Evolutionary conservation across 208 protist species (phyloP).

Genomic region (Vickermania ingenoplastis): DNA sequence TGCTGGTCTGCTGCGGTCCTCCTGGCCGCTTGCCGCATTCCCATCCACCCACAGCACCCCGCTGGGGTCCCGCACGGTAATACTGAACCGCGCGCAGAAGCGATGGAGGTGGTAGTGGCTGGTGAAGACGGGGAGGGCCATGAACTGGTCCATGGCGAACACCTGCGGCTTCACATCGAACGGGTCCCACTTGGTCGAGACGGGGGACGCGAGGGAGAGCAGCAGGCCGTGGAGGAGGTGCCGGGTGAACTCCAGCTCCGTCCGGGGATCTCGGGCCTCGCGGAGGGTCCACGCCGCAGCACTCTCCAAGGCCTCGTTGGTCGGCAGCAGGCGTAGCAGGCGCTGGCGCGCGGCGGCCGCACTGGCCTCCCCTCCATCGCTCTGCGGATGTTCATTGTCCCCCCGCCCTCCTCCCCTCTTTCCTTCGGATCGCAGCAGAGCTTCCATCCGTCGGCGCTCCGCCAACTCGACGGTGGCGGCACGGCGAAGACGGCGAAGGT

Average conservation of each 20-base stretch:
- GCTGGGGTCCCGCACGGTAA: conserved; percentile 66
- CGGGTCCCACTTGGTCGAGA: conserved; percentile 58
- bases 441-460: conserved; percentile 27
- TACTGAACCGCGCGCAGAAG: conserved; percentile 64
- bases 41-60: conserved; percentile 67
- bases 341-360: background rate
- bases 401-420: background rate
- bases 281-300: conserved; percentile 67
- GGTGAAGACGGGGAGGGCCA: conserved; percentile 84
- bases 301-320: conserved; percentile 58
- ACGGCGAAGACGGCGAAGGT: conserved; percentile 14
- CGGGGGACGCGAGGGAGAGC: conserved; percentile 75
- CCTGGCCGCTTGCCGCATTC: too few relatives aligned
- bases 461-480: conserved; percentile 10
- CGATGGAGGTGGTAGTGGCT: conserved; percentile 55
- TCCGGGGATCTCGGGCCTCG: conserved; percentile 63
- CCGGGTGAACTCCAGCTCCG: conserved; percentile 73
- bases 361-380: background rate
- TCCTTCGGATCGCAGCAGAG: conserved; percentile 6
- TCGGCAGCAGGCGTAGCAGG: conserved; percentile 36
- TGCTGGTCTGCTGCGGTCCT: too few relatives aligned
- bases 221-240: conserved; percentile 61
- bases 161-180: conserved; percentile 85
- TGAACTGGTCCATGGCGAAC: conserved; percentile 75
- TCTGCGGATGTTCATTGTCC: background rate